phyloP scores from a whole-genome alignment of 352 stramenopile genomes.

The Globisporangium alternatum region DNA sequence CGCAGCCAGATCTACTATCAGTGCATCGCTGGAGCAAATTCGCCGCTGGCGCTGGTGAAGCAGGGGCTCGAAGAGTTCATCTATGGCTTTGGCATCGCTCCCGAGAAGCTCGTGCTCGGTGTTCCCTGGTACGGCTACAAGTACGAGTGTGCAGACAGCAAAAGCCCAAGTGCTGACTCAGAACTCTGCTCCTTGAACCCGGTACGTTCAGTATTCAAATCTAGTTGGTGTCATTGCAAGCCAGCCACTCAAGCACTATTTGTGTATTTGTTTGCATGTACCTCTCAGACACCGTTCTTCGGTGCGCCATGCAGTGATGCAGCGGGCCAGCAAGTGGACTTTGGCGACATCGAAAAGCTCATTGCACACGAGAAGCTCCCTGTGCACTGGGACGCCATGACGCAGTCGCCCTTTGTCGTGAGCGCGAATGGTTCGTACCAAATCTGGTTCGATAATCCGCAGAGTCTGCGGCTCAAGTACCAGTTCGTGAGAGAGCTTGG shows the following conservation, averaged over 20 bases:
- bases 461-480: constrained; percentile 60
- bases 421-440: constrained; percentile 26
- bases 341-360: constrained; percentile 43
- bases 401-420: constrained; percentile 35
- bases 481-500: constrained; percentile 39
- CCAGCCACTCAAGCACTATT: neutral
- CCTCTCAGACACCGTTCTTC: constrained; percentile 52
- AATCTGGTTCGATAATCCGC: constrained; percentile 75
- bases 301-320: constrained; percentile 78
- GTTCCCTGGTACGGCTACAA: constrained; percentile 91
- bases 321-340: constrained; percentile 60
- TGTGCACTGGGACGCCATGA: constrained; percentile 52
- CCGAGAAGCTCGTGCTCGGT: constrained; percentile 85
- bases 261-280: constrained; percentile 7
- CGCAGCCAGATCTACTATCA: constrained; percentile 89
- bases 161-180: neutral
- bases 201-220: constrained; percentile 13
- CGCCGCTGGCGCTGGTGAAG: constrained; percentile 63
- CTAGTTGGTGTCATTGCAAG: too few species aligned
- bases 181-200: constrained; percentile 28
- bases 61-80: constrained; percentile 80
- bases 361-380: constrained; percentile 22
- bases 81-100: constrained; percentile 45
- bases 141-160: constrained; percentile 56
- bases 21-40: constrained; percentile 86